Evolutionary conservation across 2,329 filamentous ascomycete species (phyloP), one percentile per base, ranked within the genome.

Genomic region (Pezicula neosporulosa): DNA sequence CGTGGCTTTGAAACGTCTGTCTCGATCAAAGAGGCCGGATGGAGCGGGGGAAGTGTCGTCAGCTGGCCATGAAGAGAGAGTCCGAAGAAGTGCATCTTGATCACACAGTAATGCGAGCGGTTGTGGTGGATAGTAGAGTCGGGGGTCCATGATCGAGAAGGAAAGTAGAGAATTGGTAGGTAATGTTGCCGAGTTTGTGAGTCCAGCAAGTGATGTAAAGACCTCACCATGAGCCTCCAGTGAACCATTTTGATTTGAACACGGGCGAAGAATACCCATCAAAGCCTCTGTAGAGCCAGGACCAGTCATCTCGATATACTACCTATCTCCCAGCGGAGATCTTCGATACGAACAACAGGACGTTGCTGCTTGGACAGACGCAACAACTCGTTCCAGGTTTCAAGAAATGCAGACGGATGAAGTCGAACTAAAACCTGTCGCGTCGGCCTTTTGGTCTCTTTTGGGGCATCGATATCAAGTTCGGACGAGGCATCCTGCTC

Each of bases 211-310:
- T 8, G 74, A 73, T 47, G 66, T 66, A 56, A 86, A 86, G 3
- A 76, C 69, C 36, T 69, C 64, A 2, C 68, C 75, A 53, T 82
- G 78, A 1, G 61, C 53, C 28, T 74, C 70, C 42, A 68, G 63
- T 15, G 64, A 62, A 0, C 64, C 53, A 1, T 65, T 63, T 8
- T 64, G 62, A 24, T 72, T 52, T 7, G 57, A 37, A 49, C 77
- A 79, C 0, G 80, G 75, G 43, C 78, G 79, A 7, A 97, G 72
- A 9, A 89, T 77, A 21, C 85, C 81, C 10, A 89, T 73, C 2
- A 99, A 72, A 2, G 87, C 77, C 67, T 97, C 91, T 1, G 87
- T 90, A 3, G 91, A 88, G 7, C 82, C 87, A 12, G 92, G 91
- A 0, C 86, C 86, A 15, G 76, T 78, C 36, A 89, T 72, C 51